Evolutionary conservation across 2,329 filamentous ascomycete genomes (phyloP).

Genomic region (Metarhizium anisopliae): DNA sequence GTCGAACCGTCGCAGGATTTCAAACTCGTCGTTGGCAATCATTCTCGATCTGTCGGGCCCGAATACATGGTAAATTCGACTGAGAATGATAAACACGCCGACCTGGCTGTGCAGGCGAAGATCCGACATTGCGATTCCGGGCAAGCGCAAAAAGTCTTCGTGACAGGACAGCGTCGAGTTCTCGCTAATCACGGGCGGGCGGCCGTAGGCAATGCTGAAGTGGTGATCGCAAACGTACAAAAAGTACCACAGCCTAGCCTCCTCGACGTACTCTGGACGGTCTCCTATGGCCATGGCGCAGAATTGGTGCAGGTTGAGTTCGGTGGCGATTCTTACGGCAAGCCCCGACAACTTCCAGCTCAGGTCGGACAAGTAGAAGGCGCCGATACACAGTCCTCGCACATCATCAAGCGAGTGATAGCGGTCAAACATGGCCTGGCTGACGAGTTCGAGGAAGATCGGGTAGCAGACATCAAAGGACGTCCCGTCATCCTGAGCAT

Average conservation of each 20-base stretch:
- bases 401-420: constrained; percentile 47
- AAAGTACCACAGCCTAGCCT: constrained; percentile 52
- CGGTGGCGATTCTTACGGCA: constrained; percentile 48
- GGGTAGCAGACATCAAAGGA: constrained; percentile 47
- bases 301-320: constrained; percentile 46
- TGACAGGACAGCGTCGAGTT: constrained; percentile 47
- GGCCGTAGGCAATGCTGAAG: constrained; percentile 51
- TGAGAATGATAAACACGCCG: constrained; percentile 50
- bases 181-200: constrained; percentile 51
- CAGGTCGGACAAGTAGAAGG: constrained; percentile 54
- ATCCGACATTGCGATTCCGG: constrained; percentile 43
- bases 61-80: constrained; percentile 48
- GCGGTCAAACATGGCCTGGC: constrained; percentile 46
- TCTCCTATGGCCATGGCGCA: constrained; percentile 37
- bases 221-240: constrained; percentile 59
- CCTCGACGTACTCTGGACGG: constrained; percentile 39
- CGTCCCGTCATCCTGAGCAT: constrained; percentile 25
- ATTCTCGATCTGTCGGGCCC: constrained; percentile 40
- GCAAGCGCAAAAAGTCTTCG: constrained; percentile 41
- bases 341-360: constrained; percentile 49
- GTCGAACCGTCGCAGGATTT: constrained; percentile 17
- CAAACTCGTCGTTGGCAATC: constrained; percentile 24
- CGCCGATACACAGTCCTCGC: constrained; percentile 51
- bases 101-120: constrained; percentile 50
- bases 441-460: constrained; percentile 49